These are phyloP conservation scores for Calendula officinalis DNA, from an alignment of 129 eudicot genomes.

Conservation along the genomic window DNA sequence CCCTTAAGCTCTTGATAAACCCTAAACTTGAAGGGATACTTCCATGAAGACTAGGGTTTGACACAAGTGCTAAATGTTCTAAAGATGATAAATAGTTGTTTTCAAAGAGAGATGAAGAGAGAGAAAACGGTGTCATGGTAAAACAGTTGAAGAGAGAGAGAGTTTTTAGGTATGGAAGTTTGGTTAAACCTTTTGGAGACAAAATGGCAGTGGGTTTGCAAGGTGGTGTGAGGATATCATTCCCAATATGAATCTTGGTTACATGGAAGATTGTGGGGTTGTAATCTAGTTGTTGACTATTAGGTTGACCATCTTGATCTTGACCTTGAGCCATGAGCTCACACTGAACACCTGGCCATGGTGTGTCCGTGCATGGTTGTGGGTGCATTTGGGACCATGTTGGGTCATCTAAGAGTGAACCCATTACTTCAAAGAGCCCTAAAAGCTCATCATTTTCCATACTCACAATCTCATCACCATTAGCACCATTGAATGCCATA, in stretches of 20 bases:
- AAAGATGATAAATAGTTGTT: slow-evolving; percentile 40
- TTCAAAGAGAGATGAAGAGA: slow-evolving; percentile 41
- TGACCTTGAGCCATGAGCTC: slow-evolving; percentile 47
- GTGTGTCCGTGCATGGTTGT: slow-evolving; percentile 68
- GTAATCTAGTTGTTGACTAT: slow-evolving; percentile 28
- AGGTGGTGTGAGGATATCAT: slow-evolving; percentile 53
- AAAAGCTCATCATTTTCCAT: slow-evolving; percentile 59
- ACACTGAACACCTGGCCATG: slow-evolving; percentile 81
- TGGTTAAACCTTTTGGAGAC: slow-evolving; percentile 37
- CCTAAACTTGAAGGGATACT: slow-evolving; percentile 50
- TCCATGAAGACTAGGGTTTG: slow-evolving; percentile 58
- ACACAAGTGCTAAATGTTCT: slow-evolving; percentile 48
- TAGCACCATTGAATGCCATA: slow-evolving; percentile 11
- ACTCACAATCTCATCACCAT: slow-evolving; percentile 30
- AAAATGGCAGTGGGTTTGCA: slow-evolving; percentile 48
- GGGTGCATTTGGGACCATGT: slow-evolving; percentile 69
- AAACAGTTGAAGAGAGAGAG: slow-evolving; percentile 60
- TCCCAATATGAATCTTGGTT: slow-evolving; percentile 67
- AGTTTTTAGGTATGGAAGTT: slow-evolving; percentile 56
- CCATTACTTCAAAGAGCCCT: slow-evolving; percentile 71
- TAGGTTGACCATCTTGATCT: slow-evolving; percentile 26
- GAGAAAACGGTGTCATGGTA: slow-evolving; percentile 36
- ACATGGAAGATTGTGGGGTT: slow-evolving; percentile 58
- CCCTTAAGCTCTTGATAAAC: slow-evolving; percentile 29
- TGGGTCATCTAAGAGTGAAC: slow-evolving; percentile 62